Evolutionary conservation across 805 yeast genomes (phyloP), one percentile per base, ranked within the genome.

Genomic region (Saccharomycopsis olivae): DNA sequence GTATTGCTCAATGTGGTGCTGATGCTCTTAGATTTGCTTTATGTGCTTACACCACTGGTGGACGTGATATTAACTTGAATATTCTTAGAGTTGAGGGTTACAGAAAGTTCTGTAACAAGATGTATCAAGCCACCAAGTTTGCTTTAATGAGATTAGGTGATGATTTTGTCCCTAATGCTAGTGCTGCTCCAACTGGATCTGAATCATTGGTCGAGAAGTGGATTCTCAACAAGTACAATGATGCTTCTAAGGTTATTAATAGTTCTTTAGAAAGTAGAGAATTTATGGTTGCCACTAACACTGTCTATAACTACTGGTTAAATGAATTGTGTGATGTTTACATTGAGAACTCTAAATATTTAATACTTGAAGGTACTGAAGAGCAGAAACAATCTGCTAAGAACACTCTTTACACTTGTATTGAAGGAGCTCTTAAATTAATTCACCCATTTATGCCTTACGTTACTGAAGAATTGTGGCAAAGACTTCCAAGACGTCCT

Each of bases 401-500:
- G 66, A 94, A 89, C 60, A 92, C 97, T 18, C 70, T 92, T 51
- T 92, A 87, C 75, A 84, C 92, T 27, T 75, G 94, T 65, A 70
- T 89, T 51, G 97, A 92, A 55, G 83, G 82, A 50, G 96, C 96
- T 9, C 72, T 89, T 66, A 79, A 72, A 59, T 59, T 92, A 66
- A 92, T 89, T 52, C 97, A 89, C 59, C 98, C 98, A 59, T 92
- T 86, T 69, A 92, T 92, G 98, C 98, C 98, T 29, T 92, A 75
- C 59, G 68, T 92, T 51, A 80, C 97, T 35, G 98, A 92, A 64
- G 98, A 92, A 69, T 75, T 92, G 84, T 92, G 96, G 96, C 98
- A 92, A 68, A 84, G 97, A 64, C 68, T 92, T 55, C 97, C 97
- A 53, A 80, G 82, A 55, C 78, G 96, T 58, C 71, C 74, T 5